Conservation (phyloP, 2,329 filamentous ascomycete genomes). For the Podosphaera fusca region DNA sequence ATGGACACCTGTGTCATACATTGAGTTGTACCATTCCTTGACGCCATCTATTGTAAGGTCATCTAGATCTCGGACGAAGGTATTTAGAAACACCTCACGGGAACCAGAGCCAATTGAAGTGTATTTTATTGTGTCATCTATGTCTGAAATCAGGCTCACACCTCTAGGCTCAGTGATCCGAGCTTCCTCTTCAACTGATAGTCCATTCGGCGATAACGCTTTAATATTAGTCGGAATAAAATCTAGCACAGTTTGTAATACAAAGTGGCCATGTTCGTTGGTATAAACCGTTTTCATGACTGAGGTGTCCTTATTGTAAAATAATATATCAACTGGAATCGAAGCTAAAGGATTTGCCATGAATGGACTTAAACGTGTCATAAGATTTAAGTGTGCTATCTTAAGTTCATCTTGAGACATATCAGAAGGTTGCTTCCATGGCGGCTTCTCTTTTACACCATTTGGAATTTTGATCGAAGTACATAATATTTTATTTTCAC, state of each 20-base stretch:
- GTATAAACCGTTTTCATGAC: conserved; percentile 69
- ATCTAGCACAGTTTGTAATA: conserved; percentile 53
- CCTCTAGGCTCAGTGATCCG: conserved; percentile 55
- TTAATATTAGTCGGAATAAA: conserved; percentile 81
- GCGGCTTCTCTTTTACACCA: conserved; percentile 19
- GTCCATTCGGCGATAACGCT: conserved; percentile 62
- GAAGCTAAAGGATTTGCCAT: conserved; percentile 61
- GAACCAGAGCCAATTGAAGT: conserved; percentile 75
- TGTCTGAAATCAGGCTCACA: conserved; percentile 86
- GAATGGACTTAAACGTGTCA: conserved; percentile 73
- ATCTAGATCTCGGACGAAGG: conserved; percentile 65
- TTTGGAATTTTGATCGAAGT: neutral
- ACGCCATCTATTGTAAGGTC: conserved; percentile 75
- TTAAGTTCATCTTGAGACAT: conserved; percentile 56
- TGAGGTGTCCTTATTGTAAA: conserved; percentile 69
- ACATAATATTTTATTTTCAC: neutral
- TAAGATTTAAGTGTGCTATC: conserved; percentile 64
- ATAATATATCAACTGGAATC: conserved; percentile 72
- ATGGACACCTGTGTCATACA: conserved; percentile 60
- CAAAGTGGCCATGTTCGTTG: conserved; percentile 76
- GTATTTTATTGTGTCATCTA: conserved; percentile 92
- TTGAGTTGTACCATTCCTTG: conserved; percentile 61
- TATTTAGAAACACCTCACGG: conserved; percentile 88
- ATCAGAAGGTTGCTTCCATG: conserved; percentile 23
- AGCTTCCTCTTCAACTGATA: conserved; percentile 63